These are phyloP conservation scores for Saccharata proteae DNA, from an alignment of 2,329 filamentous ascomycete species.

Conservation along the genomic window DNA sequence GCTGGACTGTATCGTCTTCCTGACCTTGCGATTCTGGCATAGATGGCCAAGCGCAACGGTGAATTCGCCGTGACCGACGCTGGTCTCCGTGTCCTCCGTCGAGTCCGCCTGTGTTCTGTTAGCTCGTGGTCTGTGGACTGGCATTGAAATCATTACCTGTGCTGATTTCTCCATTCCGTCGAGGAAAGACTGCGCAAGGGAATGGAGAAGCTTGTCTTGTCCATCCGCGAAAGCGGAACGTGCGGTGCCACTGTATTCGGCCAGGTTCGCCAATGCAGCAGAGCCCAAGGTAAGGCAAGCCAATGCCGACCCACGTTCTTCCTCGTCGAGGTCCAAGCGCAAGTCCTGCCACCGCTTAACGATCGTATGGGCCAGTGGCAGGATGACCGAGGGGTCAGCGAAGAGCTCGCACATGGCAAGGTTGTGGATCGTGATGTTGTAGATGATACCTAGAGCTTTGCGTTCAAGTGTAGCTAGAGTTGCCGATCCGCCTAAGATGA, in stretches of 20 bases:
- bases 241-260: constrained; percentile 60
- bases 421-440: constrained; percentile 81
- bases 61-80: constrained; percentile 78
- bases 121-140: constrained; percentile 5
- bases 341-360: constrained; percentile 15
- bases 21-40: constrained; percentile 44
- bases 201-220: constrained; percentile 39
- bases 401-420: constrained; percentile 56
- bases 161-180: constrained; percentile 51
- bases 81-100: constrained; percentile 58
- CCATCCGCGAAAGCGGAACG: constrained; percentile 18
- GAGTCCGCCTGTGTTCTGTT: constrained; percentile 34
- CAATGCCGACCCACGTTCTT: constrained; percentile 41
- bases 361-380: constrained; percentile 21
- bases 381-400: constrained; percentile 41
- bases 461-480: constrained; percentile 5
- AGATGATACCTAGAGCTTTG: constrained; percentile 54
- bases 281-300: constrained; percentile 67
- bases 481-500: too few species aligned
- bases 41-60: constrained; percentile 75
- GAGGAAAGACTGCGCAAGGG: constrained; percentile 54
- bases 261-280: constrained; percentile 76
- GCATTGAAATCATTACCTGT: constrained; percentile 44
- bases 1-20: constrained; percentile 25
- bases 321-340: constrained; percentile 28